Base-by-base conservation (phyloP, 2,329 filamentous ascomycete genomes). In the Xylariaceae sp. region DNA sequence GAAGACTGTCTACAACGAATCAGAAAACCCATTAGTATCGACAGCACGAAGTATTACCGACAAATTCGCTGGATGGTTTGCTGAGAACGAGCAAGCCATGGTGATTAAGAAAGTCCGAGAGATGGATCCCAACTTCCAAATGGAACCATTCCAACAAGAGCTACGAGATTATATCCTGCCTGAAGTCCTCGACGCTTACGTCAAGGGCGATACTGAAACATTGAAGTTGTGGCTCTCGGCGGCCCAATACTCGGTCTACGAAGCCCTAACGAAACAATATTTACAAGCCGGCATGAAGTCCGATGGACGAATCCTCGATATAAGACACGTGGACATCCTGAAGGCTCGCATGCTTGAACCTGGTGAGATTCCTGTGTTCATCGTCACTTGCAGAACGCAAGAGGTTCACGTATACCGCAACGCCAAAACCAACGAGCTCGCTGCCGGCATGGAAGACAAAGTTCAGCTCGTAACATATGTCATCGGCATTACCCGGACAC, bases 381-480 rank as follows among this genome's bases (percentile, higher is more conserved):
- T 98, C 64, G 86, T 98, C 56, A 96, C 91, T 50, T 95, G 90
- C 72, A 80, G 93, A 54, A 96, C 93, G 10, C 93, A 98, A 66
- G 93, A 98, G 69, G 91, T 98, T 10, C 93, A 98, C 64, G 91
- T 97, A 14, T 98, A 96, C 73, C 82, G 87, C 52, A 95, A 97
- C 55, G 83, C 85, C 47, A 97, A 98, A 77, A 85, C 85, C 1
- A 85, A 85, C 53, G 77, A 96, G 67, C 80, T 98, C 38, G 91
- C 92, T 3, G 92, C 92, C 11, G 93, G 93, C 35, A 97, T 96
- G 90, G 93, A 98, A 69, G 93, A 98, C 70, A 94, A 91, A 72
- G 93, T 98, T 20, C 93, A 98, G 70, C 83, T 95, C 57, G 93
- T 98, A 56, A 97, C 93, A 2, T 98, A 98, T 63, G 93, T 92